phyloP scores from a whole-genome alignment of 2,329 filamentous ascomycete species.

The Trichocomaceae sp. region DNA sequence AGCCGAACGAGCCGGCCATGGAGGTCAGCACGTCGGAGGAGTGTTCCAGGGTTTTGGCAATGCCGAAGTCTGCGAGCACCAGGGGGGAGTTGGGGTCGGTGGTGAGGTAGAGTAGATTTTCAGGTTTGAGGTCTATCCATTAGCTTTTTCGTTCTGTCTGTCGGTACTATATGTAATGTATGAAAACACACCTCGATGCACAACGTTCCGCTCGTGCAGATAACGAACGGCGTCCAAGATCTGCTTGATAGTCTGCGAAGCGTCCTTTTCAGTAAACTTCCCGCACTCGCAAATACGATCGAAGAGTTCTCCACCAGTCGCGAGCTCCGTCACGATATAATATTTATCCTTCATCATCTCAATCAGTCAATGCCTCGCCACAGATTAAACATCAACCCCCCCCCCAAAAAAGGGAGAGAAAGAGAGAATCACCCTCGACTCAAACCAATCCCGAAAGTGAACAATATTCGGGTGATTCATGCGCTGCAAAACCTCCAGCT shows the following conservation, averaged over 20 bases:
- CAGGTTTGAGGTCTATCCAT: slow-evolving; percentile 80
- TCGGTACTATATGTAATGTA: too few species aligned
- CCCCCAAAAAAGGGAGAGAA: too few species aligned
- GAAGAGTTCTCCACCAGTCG: slow-evolving; percentile 92
- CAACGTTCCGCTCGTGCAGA: slow-evolving; percentile 87
- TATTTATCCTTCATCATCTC: slow-evolving; percentile 89
- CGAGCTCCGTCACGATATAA: slow-evolving; percentile 96
- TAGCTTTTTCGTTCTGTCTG: not conserved
- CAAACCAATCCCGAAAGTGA: slow-evolving; percentile 97
- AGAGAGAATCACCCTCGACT: slow-evolving; percentile 65
- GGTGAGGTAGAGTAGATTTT: slow-evolving; percentile 92
- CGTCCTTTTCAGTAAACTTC: slow-evolving; percentile 97
- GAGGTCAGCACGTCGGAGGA: slow-evolving; percentile 90
- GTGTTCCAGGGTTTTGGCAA: slow-evolving; percentile 92
- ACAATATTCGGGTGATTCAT: slow-evolving; percentile 94
- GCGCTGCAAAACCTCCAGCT: slow-evolving; percentile 85
- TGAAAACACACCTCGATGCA: slow-evolving; percentile 81
- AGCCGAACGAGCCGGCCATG: slow-evolving; percentile 98
- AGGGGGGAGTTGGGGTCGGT: slow-evolving; percentile 70
- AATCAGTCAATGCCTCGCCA: too few species aligned
- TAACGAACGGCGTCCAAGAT: slow-evolving; percentile 91
- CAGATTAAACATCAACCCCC: too few species aligned
- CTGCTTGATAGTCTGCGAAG: slow-evolving; percentile 89
- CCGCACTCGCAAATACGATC: slow-evolving; percentile 97
- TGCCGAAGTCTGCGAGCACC: slow-evolving; percentile 94